A percentile compares a stretch with the other conserved stretches of the same genome.
phyloP scores from a whole-genome alignment of 345 rosid species.

The Pistacia atlantica region DNA sequence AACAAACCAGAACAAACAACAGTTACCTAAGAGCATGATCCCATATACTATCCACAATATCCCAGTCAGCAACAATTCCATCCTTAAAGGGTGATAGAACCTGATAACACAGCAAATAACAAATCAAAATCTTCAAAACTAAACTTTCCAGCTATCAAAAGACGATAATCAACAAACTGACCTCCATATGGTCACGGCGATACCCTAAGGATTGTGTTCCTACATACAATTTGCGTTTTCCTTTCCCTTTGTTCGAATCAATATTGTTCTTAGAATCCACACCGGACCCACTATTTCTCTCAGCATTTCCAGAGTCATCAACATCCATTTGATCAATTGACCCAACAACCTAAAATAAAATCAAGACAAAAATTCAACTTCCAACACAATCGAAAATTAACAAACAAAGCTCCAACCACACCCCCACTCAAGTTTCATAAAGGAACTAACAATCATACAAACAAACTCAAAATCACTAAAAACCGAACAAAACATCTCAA shows the following conservation, averaged over 20 bases:
- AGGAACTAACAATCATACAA: not conserved
- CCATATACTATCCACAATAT: constrained; percentile 92
- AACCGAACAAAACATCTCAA: not conserved
- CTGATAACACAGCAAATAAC: constrained; percentile 38
- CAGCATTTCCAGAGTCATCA: constrained; percentile 53
- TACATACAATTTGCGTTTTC: constrained; percentile 75
- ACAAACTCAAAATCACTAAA: not conserved
- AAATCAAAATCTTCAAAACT: constrained; percentile 13
- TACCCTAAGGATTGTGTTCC: constrained; percentile 90
- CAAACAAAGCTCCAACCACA: not conserved
- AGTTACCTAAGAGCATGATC: constrained; percentile 89
- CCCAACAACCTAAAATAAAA: constrained; percentile 77
- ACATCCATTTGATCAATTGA: constrained; percentile 89
- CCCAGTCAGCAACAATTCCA: constrained; percentile 96
- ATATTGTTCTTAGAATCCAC: constrained; percentile 57
- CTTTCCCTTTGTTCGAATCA: constrained; percentile 63
- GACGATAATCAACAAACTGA: constrained; percentile 26
- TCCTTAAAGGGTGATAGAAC: constrained; percentile 86
- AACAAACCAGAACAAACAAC: constrained; percentile 11
- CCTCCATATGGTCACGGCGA: constrained; percentile 97
- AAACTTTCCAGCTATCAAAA: not conserved
- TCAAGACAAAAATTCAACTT: not conserved
- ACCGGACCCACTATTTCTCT: constrained; percentile 41
- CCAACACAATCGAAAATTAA: not conserved
- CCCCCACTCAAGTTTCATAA: not conserved